Conservation (phyloP, 306 rosid species). For the Rubus parviflorus region DNA sequence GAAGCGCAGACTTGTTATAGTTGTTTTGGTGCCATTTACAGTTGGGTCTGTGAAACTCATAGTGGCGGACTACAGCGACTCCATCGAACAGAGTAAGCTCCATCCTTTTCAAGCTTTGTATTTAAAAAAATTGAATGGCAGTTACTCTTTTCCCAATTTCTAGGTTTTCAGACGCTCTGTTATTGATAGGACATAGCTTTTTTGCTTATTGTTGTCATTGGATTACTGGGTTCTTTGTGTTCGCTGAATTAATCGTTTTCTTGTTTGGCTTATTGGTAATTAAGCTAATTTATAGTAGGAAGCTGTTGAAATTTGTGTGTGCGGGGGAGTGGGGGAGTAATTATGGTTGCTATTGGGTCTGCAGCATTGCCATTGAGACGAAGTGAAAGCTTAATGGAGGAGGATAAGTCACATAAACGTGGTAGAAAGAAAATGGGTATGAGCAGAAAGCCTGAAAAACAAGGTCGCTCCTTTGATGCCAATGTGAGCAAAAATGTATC, state of each 20-base stretch:
- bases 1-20: too few relatives aligned
- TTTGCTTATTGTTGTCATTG: neutral
- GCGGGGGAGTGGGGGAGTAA: too few relatives aligned
- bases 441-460: conserved; percentile 43
- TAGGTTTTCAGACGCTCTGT: neutral
- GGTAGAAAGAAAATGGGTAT: conserved; percentile 40
- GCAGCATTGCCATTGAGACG: conserved; percentile 44
- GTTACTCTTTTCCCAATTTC: neutral
- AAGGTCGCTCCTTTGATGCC: conserved; percentile 28
- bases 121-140: neutral
- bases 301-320: neutral
- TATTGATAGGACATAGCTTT: neutral
- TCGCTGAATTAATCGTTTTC: neutral
- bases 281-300: neutral
- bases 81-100: neutral
- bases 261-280: neutral
- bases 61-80: neutral
- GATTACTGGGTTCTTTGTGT: neutral
- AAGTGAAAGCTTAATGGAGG: conserved; percentile 43
- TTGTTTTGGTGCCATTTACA: neutral
- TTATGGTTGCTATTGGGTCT: conserved; percentile 56
- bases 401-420: conserved; percentile 23
- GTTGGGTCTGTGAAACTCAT: neutral
- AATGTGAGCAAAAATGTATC: conserved; percentile 25
- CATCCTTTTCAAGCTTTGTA: neutral